Percentiles rank a stretch among this genome's conserved stretches.
phyloP scores from a whole-genome alignment of 1,284 basidiomycete genomes.

The Rhodotorula sp. region DNA sequence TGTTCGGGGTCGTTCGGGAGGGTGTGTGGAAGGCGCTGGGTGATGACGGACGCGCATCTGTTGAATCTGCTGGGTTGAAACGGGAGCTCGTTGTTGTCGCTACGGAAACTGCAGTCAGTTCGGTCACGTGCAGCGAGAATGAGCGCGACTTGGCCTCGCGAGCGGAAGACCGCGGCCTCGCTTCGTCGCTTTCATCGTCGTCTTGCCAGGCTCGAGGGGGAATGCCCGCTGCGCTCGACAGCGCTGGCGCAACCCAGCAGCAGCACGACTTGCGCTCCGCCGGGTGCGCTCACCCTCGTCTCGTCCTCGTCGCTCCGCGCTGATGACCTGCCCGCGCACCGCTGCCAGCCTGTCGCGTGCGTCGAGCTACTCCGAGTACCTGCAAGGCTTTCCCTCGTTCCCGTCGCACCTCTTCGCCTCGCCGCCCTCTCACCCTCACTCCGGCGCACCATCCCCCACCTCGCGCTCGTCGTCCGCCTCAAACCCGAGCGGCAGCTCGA shows the following conservation, averaged over 20 bases:
- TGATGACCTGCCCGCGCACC: background rate
- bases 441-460: background rate
- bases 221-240: background rate
- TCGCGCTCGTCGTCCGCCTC: background rate
- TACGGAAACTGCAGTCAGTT: background rate
- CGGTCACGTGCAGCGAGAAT: background rate
- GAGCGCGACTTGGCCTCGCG: too few species aligned
- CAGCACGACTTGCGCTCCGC: background rate
- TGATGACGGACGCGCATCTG: too few species aligned
- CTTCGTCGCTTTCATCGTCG: too few species aligned
- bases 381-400: slow-evolving; percentile 19
- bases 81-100: slow-evolving; percentile 3
- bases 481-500: slow-evolving; percentile 13
- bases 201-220: background rate
- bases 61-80: background rate
- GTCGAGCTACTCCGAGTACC: background rate
- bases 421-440: background rate
- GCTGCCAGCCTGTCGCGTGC: background rate
- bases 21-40: too few species aligned
- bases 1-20: background rate
- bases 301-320: background rate
- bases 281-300: background rate
- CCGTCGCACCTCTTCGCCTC: slow-evolving; percentile 19
- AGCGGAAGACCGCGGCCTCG: too few species aligned
- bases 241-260: background rate